A percentile compares a stretch with the other conserved stretches of the same genome.
Evolutionary conservation across 2,329 filamentous ascomycete genomes (phyloP).

Genomic region (Madurella fahalii): DNA sequence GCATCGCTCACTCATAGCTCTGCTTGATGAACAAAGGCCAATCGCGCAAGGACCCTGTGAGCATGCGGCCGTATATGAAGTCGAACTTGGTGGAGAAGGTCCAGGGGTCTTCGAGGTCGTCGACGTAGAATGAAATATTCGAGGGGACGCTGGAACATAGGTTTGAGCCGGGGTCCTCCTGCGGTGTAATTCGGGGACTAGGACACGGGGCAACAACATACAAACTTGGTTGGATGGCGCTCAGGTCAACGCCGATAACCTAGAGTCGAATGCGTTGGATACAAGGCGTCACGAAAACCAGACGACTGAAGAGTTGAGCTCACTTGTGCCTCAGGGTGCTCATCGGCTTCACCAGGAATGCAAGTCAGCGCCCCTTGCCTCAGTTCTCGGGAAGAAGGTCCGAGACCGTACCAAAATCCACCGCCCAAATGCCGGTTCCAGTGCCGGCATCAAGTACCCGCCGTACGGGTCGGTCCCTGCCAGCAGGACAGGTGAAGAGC

Average conservation of each 20-base stretch:
- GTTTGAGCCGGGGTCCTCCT: too few relatives aligned
- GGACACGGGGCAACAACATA: background rate
- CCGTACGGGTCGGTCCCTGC: background rate
- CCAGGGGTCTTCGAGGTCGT: slow-evolving; percentile 31
- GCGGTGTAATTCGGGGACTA: too few relatives aligned
- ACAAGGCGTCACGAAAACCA: too few relatives aligned
- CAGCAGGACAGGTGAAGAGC: background rate
- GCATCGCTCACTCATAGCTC: slow-evolving; percentile 14
- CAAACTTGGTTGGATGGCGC: slow-evolving; percentile 32
- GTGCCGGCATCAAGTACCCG: too few relatives aligned
- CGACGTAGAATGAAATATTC: slow-evolving; percentile 24
- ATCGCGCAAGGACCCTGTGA: slow-evolving; percentile 26
- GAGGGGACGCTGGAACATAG: slow-evolving; percentile 23
- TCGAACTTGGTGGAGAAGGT: slow-evolving; percentile 27
- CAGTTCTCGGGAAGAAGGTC: too few relatives aligned
- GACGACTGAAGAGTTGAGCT: too few relatives aligned
- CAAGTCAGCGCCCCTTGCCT: too few relatives aligned
- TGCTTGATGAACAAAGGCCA: slow-evolving; percentile 25
- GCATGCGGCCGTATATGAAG: slow-evolving; percentile 28
- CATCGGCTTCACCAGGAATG: too few relatives aligned
- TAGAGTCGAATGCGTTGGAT: background rate
- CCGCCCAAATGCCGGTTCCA: too few relatives aligned
- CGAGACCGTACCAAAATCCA: too few relatives aligned
- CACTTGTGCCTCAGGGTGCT: too few relatives aligned
- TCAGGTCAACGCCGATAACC: slow-evolving; percentile 34